Percentiles rank a stretch among this genome's conserved stretches.
These are phyloP conservation scores for Polytrichum formosum DNA, from an alignment of 225 moss, liverwort and hornwort genomes.

Conservation along the genomic window DNA sequence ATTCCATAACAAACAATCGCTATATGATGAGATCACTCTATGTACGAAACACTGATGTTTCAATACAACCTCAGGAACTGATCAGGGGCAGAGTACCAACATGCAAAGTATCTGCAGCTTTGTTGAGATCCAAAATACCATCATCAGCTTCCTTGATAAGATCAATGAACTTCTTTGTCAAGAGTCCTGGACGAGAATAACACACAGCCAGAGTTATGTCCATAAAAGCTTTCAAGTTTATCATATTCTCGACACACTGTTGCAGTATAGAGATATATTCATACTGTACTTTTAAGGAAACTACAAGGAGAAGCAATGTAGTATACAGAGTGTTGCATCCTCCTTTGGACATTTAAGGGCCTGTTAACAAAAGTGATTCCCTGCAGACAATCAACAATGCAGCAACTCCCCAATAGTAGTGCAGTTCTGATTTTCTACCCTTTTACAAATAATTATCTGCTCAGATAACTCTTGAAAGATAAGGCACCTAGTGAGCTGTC, in stretches of 20 bases:
- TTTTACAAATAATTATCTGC: not conserved
- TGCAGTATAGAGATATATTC: too few relatives aligned
- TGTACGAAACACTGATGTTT: not conserved
- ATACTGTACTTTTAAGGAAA: too few relatives aligned
- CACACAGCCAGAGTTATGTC: not conserved
- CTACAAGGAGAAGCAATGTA: too few relatives aligned
- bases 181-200: constrained; percentile 33
- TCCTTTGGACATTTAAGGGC: not conserved
- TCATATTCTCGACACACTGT: not conserved
- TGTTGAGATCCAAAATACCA: constrained; percentile 64
- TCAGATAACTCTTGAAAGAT: constrained; percentile 7
- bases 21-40: not conserved
- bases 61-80: not conserved
- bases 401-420: too few relatives aligned
- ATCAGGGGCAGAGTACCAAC: constrained; percentile 20
- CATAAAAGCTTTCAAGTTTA: not conserved
- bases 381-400: not conserved
- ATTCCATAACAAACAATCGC: too few relatives aligned
- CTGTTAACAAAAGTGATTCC: not conserved
- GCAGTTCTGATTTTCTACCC: too few relatives aligned
- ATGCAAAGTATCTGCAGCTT: constrained; percentile 56
- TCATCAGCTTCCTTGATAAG: constrained; percentile 68
- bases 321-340: not conserved
- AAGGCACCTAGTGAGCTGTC: constrained; percentile 61
- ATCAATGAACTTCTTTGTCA: constrained; percentile 64